phyloP scores from a whole-genome alignment of 306 rosid species.

The Casuarina cunninghamiana region DNA sequence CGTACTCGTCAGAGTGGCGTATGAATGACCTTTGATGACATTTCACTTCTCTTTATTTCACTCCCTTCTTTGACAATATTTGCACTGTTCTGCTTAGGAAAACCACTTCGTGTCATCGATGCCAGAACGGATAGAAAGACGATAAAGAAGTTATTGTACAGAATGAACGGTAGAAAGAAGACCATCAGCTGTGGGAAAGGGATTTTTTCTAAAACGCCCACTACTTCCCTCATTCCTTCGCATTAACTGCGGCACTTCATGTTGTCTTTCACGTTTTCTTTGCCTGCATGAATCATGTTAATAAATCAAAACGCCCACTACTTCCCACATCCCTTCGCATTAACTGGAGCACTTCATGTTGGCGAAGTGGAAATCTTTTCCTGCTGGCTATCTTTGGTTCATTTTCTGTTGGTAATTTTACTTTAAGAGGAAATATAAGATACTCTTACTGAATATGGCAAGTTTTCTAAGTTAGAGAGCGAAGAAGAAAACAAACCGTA shows the following conservation, averaged over 20 bases:
- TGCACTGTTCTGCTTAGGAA: neutral
- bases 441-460: neutral
- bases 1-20: no score
- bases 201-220: slow-evolving; percentile 8
- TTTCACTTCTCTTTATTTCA: neutral
- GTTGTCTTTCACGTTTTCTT: slow-evolving; percentile 56
- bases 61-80: neutral
- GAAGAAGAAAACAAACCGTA: neutral
- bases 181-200: neutral
- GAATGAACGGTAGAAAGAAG: neutral
- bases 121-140: neutral
- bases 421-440: slow-evolving; percentile 1
- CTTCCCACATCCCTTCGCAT: no score
- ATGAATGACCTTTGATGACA: neutral
- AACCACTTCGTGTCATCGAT: neutral
- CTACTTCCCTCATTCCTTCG: slow-evolving; percentile 18
- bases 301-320: neutral
- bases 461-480: slow-evolving; percentile 4
- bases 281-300: slow-evolving; percentile 62
- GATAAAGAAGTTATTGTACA: neutral
- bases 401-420: neutral
- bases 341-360: no score
- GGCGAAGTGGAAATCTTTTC: slow-evolving; percentile 15
- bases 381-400: slow-evolving; percentile 21
- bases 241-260: slow-evolving; percentile 49